phyloP scores from a whole-genome alignment of 306 rosid species.

The Inga leiocalycina region DNA sequence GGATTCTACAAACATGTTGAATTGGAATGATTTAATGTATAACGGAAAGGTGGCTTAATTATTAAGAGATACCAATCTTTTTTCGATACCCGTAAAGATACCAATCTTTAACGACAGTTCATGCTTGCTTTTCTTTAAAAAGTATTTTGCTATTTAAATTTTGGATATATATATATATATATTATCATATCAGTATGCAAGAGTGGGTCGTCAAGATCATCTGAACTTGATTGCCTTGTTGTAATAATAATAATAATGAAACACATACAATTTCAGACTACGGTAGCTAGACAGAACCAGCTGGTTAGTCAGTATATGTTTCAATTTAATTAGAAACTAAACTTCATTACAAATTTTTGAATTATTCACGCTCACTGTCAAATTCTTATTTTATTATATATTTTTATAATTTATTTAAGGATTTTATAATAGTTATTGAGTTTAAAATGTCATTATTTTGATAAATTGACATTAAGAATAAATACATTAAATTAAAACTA shows the following conservation, averaged over 20 bases:
- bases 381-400: too few species aligned
- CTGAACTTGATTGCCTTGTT: background rate
- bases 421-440: too few species aligned
- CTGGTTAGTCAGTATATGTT: background rate
- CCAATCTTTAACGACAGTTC: background rate
- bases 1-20: background rate
- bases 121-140: background rate
- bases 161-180: too few species aligned
- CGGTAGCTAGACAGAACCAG: background rate
- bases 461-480: too few species aligned
- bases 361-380: too few species aligned
- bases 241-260: background rate
- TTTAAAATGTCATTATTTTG: too few species aligned
- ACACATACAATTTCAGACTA: background rate
- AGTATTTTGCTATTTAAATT: background rate
- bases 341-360: background rate
- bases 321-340: background rate
- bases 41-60: background rate
- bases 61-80: background rate
- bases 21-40: background rate
- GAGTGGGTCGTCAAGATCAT: background rate
- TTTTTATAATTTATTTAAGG: too few species aligned
- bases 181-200: background rate
- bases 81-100: background rate
- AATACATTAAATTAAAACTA: too few species aligned